phyloP scores from a whole-genome alignment of 2,329 filamentous ascomycete species.

The Lecanicillium sp. region DNA sequence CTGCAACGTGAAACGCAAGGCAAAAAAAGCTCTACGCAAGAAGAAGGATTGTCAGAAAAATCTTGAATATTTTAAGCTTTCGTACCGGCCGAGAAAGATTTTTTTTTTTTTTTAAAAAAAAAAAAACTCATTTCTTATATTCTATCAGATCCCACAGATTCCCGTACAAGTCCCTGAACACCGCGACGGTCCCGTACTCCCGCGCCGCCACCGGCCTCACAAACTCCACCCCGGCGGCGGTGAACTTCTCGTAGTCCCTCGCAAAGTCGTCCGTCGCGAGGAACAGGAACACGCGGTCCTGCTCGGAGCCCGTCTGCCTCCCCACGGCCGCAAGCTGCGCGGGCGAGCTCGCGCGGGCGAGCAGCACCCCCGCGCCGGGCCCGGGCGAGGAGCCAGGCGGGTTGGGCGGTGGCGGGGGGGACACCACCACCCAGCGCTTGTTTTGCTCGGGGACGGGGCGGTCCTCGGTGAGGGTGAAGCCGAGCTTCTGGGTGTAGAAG shows the following conservation, averaged over 20 bases:
- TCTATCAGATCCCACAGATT: slow-evolving; percentile 17
- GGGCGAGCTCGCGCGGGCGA: slow-evolving; percentile 13
- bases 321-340: slow-evolving; percentile 15
- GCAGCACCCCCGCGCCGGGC: slow-evolving; percentile 9
- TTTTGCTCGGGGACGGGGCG: slow-evolving; percentile 9
- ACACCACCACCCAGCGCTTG: slow-evolving; percentile 16
- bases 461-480: slow-evolving; percentile 17
- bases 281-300: slow-evolving; percentile 16
- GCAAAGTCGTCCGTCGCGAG: slow-evolving; percentile 17
- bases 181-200: slow-evolving; percentile 15
- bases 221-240: slow-evolving; percentile 13
- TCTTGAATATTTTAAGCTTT: background rate
- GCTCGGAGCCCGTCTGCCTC: slow-evolving; percentile 14
- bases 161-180: slow-evolving; percentile 17
- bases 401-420: background rate
- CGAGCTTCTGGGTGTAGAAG: slow-evolving; percentile 16
- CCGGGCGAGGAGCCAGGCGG: background rate
- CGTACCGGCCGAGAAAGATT: background rate
- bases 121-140: background rate
- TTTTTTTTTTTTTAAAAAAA: too few relatives aligned
- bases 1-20: too few relatives aligned
- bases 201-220: slow-evolving; percentile 8
- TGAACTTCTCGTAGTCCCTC: slow-evolving; percentile 2
- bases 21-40: too few relatives aligned
- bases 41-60: too few relatives aligned